Conservation (phyloP, 2,329 filamentous ascomycete genomes). For the Cladophialophora exuberans region DNA sequence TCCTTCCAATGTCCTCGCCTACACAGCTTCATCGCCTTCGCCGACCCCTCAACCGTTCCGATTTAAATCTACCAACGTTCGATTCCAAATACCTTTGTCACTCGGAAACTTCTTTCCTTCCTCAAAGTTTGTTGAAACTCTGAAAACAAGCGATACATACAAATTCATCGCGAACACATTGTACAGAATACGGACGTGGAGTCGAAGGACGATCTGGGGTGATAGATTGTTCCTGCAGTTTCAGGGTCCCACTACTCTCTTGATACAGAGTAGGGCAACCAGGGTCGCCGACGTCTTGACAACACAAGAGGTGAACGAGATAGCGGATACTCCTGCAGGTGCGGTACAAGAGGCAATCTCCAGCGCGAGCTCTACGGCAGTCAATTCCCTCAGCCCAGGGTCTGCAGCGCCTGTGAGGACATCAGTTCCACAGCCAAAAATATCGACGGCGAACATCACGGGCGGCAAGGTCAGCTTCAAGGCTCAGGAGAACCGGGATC, state of each 20-base stretch:
- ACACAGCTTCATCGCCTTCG: slow-evolving; percentile 67
- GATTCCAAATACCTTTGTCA: slow-evolving; percentile 76
- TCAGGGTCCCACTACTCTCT: slow-evolving; percentile 79
- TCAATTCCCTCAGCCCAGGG: slow-evolving; percentile 13
- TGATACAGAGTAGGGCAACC: slow-evolving; percentile 85
- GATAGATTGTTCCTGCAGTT: slow-evolving; percentile 92
- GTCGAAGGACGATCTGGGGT: slow-evolving; percentile 85
- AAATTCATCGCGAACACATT: slow-evolving; percentile 66
- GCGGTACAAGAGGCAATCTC: slow-evolving; percentile 62
- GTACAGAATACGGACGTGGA: slow-evolving; percentile 73
- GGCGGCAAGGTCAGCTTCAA: slow-evolving; percentile 69
- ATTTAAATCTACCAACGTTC: slow-evolving; percentile 74
- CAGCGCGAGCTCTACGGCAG: slow-evolving; percentile 25
- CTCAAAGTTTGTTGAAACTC: slow-evolving; percentile 71
- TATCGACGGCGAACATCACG: slow-evolving; percentile 58
- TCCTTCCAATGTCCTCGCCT: slow-evolving; percentile 88
- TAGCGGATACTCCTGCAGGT: slow-evolving; percentile 80
- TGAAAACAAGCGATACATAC: slow-evolving; percentile 75
- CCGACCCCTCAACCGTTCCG: slow-evolving; percentile 81
- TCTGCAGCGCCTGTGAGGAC: slow-evolving; percentile 34
- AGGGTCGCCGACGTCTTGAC: slow-evolving; percentile 78
- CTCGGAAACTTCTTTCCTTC: slow-evolving; percentile 68
- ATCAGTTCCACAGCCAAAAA: slow-evolving; percentile 35
- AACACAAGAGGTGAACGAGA: slow-evolving; percentile 80
- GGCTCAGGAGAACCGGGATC: slow-evolving; percentile 39